Conservation (phyloP, 345 rosid genomes). For the Salix koriyanagi region DNA sequence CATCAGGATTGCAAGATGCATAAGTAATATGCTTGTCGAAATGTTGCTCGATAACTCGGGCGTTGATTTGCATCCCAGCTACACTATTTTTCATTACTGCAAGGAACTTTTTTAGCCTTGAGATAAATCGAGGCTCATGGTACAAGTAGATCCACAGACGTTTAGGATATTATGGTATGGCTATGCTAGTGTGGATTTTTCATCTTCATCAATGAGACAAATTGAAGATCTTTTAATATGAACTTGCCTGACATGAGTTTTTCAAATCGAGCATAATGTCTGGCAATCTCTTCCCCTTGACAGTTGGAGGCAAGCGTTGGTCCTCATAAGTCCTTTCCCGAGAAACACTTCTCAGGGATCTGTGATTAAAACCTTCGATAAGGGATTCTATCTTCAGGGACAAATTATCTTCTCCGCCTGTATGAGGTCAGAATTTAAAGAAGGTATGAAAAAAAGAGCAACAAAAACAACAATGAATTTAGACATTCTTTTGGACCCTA, state of each 20-base stretch:
- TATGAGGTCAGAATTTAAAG: not conserved
- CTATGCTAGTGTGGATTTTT: not conserved
- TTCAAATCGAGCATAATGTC: slow-evolving; percentile 25
- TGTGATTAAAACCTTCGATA: slow-evolving; percentile 43
- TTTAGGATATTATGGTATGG: not conserved
- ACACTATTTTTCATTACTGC: not conserved
- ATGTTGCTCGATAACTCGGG: not conserved
- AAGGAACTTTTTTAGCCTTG: too few relatives aligned
- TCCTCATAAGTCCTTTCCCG: slow-evolving; percentile 19
- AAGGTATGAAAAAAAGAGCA: not conserved
- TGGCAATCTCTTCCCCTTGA: slow-evolving; percentile 25
- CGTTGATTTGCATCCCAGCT: not conserved
- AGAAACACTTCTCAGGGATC: slow-evolving; percentile 16
- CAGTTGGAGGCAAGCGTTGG: slow-evolving; percentile 20
- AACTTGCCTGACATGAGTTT: slow-evolving; percentile 54
- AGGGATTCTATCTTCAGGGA: slow-evolving; percentile 45
- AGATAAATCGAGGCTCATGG: not conserved
- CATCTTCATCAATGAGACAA: not conserved
- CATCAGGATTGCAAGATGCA: not conserved
- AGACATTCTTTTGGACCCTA: not conserved
- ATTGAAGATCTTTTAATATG: not conserved
- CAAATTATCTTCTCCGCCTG: slow-evolving; percentile 44
- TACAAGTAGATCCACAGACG: not conserved
- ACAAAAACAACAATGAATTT: not conserved
- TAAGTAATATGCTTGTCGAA: not conserved